Conservation (phyloP, 1,139 yeast genomes). For the Candida dubliniensis region DNA sequence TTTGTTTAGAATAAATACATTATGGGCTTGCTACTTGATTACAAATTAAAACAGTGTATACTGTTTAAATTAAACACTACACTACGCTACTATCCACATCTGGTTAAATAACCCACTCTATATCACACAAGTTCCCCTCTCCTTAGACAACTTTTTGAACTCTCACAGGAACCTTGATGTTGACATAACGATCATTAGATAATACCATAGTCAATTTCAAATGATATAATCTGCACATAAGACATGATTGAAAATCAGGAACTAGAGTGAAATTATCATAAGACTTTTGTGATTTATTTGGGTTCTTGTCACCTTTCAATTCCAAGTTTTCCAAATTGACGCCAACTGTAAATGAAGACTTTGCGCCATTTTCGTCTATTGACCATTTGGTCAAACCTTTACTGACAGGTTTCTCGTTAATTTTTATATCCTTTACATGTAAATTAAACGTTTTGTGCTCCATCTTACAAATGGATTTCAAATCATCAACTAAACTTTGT, state of each 20-base stretch:
- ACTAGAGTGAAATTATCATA: constrained; percentile 28
- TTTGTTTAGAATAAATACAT: too few species aligned
- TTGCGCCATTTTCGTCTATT: background rate
- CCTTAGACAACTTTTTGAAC: constrained; percentile 15
- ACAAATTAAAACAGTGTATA: too few species aligned
- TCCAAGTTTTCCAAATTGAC: constrained; percentile 12
- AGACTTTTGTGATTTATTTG: constrained; percentile 3
- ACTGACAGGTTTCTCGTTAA: constrained; percentile 8
- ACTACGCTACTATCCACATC: too few species aligned
- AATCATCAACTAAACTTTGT: constrained; percentile 30
- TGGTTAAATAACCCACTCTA: too few species aligned
- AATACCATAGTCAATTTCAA: constrained; percentile 29
- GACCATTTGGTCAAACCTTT: constrained; percentile 8
- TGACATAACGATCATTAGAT: constrained; percentile 26
- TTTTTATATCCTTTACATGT: constrained; percentile 17
- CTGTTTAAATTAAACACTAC: too few species aligned
- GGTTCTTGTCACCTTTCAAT: constrained; percentile 12
- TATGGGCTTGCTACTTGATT: too few species aligned
- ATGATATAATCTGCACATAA: constrained; percentile 36
- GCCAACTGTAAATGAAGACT: constrained; percentile 11
- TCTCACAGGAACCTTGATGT: constrained; percentile 35
- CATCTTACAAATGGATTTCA: constrained; percentile 29
- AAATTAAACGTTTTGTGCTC: constrained; percentile 31
- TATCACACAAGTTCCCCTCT: background rate
- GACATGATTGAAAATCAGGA: constrained; percentile 43